Evolutionary conservation across 1,284 basidiomycete genomes (phyloP), one percentile per base, ranked within the genome.

Genomic region (Trametes pubescens): DNA sequence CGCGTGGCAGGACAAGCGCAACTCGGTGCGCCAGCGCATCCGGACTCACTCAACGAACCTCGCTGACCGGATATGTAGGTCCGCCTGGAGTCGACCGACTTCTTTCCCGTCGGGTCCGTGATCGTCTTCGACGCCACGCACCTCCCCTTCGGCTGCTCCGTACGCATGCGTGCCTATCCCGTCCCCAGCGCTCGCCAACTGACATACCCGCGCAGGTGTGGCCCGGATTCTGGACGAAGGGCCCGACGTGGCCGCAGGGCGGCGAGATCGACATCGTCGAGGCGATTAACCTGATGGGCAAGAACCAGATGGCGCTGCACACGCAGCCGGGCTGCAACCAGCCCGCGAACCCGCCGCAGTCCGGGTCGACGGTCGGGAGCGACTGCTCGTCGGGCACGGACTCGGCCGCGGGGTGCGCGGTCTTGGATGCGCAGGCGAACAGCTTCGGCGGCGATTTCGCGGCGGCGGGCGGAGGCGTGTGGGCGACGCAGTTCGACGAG

Each of bases 261-360:
- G 86, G 86, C 57, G 85, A 87, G 72, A 87, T 86, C 51, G 84
- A 86, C 68, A 84, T 86, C 63, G 77, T 86, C 37, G 86, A 86
- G 73, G 73, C 69, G 24, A 71, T 77, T 54, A 78, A 78, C 69
- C 67, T 78, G 34, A 80, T 81, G 78, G 67, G 73, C 14, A 69
- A 74, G 65, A 86, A 82, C 71, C 80, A 81, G 69, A 78, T 79
- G 71, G 81, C 84, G 9, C 74, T 84, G 29, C 84, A 85, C 67
- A 82, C 83, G 11, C 63, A 74, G 11, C 55, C 73, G 3, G 82
- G 82, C 2, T 77, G 75, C 66, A 64, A 56, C 34, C 73, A 74
- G 55, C 64, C 69, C 48, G 69, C 68, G 76, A 78, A 65, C 8
- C 72, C 74, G 2, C 71, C 72, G 43, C 79, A 83, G 72, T 73